Evolutionary conservation across 768 basidiomycete genomes (phyloP).

Genomic region (Russula emetica): DNA sequence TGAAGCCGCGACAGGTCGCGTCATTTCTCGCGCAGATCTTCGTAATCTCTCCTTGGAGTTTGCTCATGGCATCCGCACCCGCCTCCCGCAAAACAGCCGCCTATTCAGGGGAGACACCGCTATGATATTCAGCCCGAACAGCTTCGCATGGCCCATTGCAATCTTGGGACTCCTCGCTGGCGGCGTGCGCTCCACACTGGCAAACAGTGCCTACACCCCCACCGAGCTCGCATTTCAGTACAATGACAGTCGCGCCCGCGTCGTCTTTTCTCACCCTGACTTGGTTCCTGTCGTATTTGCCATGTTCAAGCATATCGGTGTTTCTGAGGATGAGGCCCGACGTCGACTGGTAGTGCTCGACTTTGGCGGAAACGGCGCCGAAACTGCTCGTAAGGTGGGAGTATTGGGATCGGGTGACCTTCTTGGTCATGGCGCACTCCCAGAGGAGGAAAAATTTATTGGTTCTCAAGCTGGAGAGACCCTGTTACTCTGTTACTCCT

Average conservation of each 20-base stretch:
- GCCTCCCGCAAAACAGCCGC: constrained; percentile 29
- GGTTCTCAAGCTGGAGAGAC: constrained; percentile 54
- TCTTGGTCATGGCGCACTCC: constrained; percentile 43
- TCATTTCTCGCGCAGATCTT: constrained; percentile 53
- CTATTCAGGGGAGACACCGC: constrained; percentile 52
- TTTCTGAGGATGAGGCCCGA: constrained; percentile 45
- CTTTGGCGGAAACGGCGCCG: constrained; percentile 17
- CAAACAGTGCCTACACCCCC: constrained; percentile 67
- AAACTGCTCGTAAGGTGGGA: constrained; percentile 31
- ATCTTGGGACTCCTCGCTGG: constrained; percentile 53
- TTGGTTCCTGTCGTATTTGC: constrained; percentile 51
- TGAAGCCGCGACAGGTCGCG: constrained; percentile 56
- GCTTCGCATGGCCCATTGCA: constrained; percentile 50
- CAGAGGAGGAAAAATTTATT: constrained; percentile 52
- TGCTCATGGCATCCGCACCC: constrained; percentile 50
- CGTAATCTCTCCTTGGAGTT: constrained; percentile 52
- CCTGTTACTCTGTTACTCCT: constrained; percentile 56
- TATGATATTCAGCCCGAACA: constrained; percentile 68
- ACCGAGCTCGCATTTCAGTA: constrained; percentile 71
- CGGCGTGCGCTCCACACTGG: constrained; percentile 63
- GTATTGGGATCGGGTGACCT: constrained; percentile 46
- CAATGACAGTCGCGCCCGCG: constrained; percentile 55
- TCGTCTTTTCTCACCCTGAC: constrained; percentile 63
- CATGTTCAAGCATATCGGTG: constrained; percentile 51
- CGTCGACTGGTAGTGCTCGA: constrained; percentile 55